phyloP scores from a whole-genome alignment of 345 rosid genomes.

The Passiflora organensis region DNA sequence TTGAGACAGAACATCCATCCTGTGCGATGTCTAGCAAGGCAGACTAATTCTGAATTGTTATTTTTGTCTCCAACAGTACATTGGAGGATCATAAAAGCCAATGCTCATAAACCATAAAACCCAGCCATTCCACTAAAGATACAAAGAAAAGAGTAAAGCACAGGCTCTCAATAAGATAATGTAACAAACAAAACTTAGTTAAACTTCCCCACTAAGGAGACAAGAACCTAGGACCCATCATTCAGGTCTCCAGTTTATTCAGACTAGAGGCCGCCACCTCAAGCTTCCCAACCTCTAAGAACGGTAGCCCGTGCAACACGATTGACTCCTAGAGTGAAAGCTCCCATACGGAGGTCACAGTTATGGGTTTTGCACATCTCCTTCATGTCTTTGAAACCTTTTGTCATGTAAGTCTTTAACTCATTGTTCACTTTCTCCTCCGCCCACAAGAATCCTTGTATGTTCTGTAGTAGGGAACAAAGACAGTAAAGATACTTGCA shows the following conservation, averaged over 20 bases:
- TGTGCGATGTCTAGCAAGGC: too few relatives aligned
- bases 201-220: constrained; percentile 5
- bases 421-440: constrained; percentile 83
- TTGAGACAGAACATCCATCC: too few relatives aligned
- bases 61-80: too few relatives aligned
- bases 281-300: constrained; percentile 93
- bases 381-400: constrained; percentile 71
- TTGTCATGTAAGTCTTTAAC: constrained; percentile 73
- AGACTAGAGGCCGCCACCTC: constrained; percentile 15
- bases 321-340: constrained; percentile 92
- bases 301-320: constrained; percentile 88
- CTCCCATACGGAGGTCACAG: constrained; percentile 97
- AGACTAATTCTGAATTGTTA: too few relatives aligned
- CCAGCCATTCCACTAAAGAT: neutral
- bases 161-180: neutral
- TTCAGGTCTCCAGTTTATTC: constrained; percentile 19
- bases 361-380: constrained; percentile 78
- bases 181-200: constrained; percentile 9
- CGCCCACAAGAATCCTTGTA: constrained; percentile 98
- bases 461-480: constrained; percentile 45
- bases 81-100: neutral
- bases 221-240: constrained; percentile 10
- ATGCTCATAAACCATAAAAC: neutral
- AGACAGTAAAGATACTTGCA: too few relatives aligned
- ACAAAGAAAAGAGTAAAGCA: neutral